phyloP scores from a whole-genome alignment of 2,329 filamentous ascomycete species.

The Diaporthe australafricana region DNA sequence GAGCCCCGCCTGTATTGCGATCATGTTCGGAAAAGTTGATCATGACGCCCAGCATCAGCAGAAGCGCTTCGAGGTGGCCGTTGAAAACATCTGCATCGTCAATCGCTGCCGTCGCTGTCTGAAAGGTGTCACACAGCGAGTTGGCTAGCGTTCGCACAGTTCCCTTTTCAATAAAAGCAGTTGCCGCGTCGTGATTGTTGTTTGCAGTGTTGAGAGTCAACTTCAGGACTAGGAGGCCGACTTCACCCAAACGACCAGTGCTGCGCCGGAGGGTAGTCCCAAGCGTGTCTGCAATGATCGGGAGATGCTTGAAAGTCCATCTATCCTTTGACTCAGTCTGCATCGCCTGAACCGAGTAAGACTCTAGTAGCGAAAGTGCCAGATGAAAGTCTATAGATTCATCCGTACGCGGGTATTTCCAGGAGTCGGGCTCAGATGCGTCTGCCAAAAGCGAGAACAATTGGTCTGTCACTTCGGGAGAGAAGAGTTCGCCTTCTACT shows the following conservation, averaged over 20 bases:
- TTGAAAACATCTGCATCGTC: conserved; percentile 60
- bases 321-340: conserved; percentile 54
- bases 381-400: conserved; percentile 56
- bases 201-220: conserved; percentile 90
- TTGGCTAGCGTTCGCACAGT: conserved; percentile 62
- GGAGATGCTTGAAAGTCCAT: conserved; percentile 63
- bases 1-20: conserved; percentile 65
- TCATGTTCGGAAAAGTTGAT: conserved; percentile 91
- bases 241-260: conserved; percentile 50
- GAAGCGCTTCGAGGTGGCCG: conserved; percentile 73
- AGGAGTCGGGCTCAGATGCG: conserved; percentile 48
- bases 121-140: conserved; percentile 64
- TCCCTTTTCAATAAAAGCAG: conserved; percentile 72
- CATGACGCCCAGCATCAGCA: conserved; percentile 83
- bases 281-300: conserved; percentile 62
- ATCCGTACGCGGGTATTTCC: conserved; percentile 49
- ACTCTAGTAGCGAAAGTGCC: conserved; percentile 63
- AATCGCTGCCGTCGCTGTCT: conserved; percentile 59
- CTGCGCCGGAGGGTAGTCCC: conserved; percentile 52
- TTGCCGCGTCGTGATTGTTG: conserved; percentile 77
- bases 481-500: conserved; percentile 61
- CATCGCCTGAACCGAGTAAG: conserved; percentile 61
- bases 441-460: conserved; percentile 59
- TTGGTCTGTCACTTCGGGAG: conserved; percentile 58
- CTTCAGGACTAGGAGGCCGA: conserved; percentile 67